Percentiles rank a stretch among this genome's conserved stretches.
These are phyloP conservation scores for Leccinum fibrillosum DNA, from an alignment of 768 basidiomycete genomes.

Conservation along the genomic window DNA sequence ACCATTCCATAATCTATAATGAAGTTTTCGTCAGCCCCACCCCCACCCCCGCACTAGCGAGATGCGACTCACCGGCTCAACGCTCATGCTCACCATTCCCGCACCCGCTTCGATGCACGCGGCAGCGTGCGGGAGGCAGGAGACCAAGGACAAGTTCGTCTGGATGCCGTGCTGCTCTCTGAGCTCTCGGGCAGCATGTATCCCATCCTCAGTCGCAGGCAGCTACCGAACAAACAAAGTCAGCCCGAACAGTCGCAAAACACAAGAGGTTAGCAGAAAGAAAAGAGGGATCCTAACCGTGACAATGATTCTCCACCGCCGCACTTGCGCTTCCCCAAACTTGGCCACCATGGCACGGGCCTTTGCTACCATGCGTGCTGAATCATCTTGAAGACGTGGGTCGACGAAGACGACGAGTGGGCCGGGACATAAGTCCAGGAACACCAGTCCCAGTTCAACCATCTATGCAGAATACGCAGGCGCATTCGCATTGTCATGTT, in stretches of 20 bases:
- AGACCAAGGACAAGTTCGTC: conserved; percentile 52
- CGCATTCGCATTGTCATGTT: neutral
- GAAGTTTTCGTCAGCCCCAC: conserved; percentile 1
- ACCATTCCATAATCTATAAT: conserved; percentile 40
- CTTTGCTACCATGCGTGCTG: conserved; percentile 37
- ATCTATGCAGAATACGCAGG: conserved; percentile 34
- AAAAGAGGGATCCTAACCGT: conserved; percentile 29
- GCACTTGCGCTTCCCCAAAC: conserved; percentile 40
- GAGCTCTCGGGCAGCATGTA: conserved; percentile 44
- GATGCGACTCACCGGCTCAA: conserved; percentile 41
- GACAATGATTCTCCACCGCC: conserved; percentile 42
- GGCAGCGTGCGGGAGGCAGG: conserved; percentile 51
- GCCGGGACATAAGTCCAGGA: conserved; percentile 44
- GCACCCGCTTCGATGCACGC: conserved; percentile 53
- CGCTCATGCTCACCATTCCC: conserved; percentile 46
- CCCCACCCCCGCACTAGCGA: neutral
- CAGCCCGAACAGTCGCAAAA: neutral
- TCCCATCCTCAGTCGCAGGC: conserved; percentile 55
- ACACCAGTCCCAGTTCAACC: conserved; percentile 45
- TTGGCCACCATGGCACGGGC: conserved; percentile 40
- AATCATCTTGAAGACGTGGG: conserved; percentile 40
- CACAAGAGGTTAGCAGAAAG: neutral
- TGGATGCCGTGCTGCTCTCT: conserved; percentile 38
- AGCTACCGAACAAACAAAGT: conserved; percentile 35
- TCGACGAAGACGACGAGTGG: conserved; percentile 53